Evolutionary conservation across 345 rosid species (phyloP).

Genomic region (Hirschfeldia incana): DNA sequence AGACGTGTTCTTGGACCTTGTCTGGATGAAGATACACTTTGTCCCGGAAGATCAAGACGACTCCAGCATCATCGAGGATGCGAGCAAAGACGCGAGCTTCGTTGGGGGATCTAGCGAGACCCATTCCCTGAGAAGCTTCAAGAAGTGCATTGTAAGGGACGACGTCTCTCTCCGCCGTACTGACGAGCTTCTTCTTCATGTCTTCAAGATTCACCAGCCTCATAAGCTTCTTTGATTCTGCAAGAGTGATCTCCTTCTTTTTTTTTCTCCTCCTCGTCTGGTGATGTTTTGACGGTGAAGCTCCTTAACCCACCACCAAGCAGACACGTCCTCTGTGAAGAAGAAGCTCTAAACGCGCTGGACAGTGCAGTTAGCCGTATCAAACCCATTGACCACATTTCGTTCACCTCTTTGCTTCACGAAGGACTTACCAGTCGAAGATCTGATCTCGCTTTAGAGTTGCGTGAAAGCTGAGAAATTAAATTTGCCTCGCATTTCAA

Average conservation of each 20-base stretch:
- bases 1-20: slow-evolving; percentile 58
- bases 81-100: slow-evolving; percentile 82
- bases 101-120: slow-evolving; percentile 66
- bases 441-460: no score
- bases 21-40: slow-evolving; percentile 86
- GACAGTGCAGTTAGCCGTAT: slow-evolving; percentile 24
- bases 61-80: slow-evolving; percentile 86
- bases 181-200: slow-evolving; percentile 61
- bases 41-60: slow-evolving; percentile 79
- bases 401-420: no score
- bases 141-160: slow-evolving; percentile 59
- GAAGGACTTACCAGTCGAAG: no score
- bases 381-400: slow-evolving; percentile 37
- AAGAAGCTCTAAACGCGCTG: not conserved
- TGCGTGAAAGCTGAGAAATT: no score
- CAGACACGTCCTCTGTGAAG: slow-evolving; percentile 10
- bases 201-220: slow-evolving; percentile 82
- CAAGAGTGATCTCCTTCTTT: slow-evolving; percentile 42
- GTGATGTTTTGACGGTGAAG: slow-evolving; percentile 5
- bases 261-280: not conserved
- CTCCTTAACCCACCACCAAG: slow-evolving; percentile 14
- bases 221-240: slow-evolving; percentile 78
- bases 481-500: no score
- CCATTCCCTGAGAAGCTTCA: slow-evolving; percentile 62
- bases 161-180: slow-evolving; percentile 64